phyloP scores from a whole-genome alignment of 495 filamentous ascomycete species.

The Penicillium coprophilum region DNA sequence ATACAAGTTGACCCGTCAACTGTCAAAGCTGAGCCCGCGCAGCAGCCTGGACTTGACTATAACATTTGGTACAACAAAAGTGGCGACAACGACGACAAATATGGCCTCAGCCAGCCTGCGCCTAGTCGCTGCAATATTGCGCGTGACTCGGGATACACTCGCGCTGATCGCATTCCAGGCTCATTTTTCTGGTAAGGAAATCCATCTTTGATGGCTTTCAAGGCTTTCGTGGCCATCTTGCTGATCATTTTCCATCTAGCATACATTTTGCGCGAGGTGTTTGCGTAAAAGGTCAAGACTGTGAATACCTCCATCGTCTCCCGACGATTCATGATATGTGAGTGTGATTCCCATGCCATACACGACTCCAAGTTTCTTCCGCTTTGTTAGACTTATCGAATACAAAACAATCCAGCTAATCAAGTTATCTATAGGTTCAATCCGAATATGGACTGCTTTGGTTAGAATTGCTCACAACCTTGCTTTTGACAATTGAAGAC shows the following conservation, averaged over 20 bases:
- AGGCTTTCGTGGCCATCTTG: not conserved
- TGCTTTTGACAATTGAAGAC: not conserved
- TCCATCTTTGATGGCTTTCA: not conserved
- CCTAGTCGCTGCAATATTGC: constrained; percentile 77
- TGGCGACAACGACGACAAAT: constrained; percentile 86
- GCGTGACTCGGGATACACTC: constrained; percentile 82
- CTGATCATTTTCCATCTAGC: not conserved
- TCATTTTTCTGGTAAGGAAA: constrained; percentile 70
- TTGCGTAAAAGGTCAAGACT: constrained; percentile 84
- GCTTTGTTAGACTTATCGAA: not conserved
- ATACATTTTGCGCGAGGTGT: constrained; percentile 84
- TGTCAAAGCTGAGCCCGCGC: constrained; percentile 77
- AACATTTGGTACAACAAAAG: constrained; percentile 71
- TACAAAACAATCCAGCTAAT: not conserved
- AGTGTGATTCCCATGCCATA: not conserved
- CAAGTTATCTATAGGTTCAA: constrained; percentile 51
- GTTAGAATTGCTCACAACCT: constrained; percentile 52
- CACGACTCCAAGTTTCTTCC: not conserved
- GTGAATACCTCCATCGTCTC: constrained; percentile 89
- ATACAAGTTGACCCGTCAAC: constrained; percentile 79
- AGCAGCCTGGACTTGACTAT: constrained; percentile 89
- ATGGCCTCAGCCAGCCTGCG: constrained; percentile 73
- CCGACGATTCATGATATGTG: constrained; percentile 68
- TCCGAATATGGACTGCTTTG: constrained; percentile 91
- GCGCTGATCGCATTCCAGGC: constrained; percentile 75